Evolutionary conservation across 257 asterid genomes (phyloP).

Genomic region (Ligustrum vulgare): DNA sequence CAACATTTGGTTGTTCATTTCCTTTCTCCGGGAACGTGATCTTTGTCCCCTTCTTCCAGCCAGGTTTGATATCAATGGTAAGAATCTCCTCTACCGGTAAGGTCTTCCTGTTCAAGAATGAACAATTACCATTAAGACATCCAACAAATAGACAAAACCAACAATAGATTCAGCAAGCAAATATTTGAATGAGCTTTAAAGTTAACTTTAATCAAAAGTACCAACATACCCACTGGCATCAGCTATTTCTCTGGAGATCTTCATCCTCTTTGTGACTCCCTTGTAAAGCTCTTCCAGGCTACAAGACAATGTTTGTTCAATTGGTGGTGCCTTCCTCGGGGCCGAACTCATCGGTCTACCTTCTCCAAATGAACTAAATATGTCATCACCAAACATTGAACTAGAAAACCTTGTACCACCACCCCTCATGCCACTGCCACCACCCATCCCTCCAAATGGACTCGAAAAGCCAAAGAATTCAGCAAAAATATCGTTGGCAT

Average conservation of each 20-base stretch:
- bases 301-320: slow-evolving; percentile 70
- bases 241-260: slow-evolving; percentile 75
- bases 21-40: slow-evolving; percentile 96
- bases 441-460: slow-evolving; percentile 73
- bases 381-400: slow-evolving; percentile 77
- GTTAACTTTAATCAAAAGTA: no score
- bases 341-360: slow-evolving; percentile 51
- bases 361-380: slow-evolving; percentile 71
- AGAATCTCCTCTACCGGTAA: slow-evolving; percentile 70
- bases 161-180: background rate
- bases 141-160: background rate
- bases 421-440: slow-evolving; percentile 56
- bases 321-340: slow-evolving; percentile 69
- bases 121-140: slow-evolving; percentile 7
- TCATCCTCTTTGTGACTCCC: slow-evolving; percentile 92
- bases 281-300: slow-evolving; percentile 80
- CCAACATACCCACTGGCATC: slow-evolving; percentile 73
- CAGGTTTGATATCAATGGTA: slow-evolving; percentile 75
- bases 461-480: slow-evolving; percentile 75
- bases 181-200: background rate
- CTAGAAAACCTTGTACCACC: slow-evolving; percentile 59
- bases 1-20: slow-evolving; percentile 68
- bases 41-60: slow-evolving; percentile 95
- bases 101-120: slow-evolving; percentile 52
- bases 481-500: slow-evolving; percentile 72